Percentiles rank a stretch among this genome's conserved stretches.
These are phyloP conservation scores for Trichaptum fuscoviolaceum DNA, from an alignment of 768 basidiomycete species.

Conservation along the genomic window DNA sequence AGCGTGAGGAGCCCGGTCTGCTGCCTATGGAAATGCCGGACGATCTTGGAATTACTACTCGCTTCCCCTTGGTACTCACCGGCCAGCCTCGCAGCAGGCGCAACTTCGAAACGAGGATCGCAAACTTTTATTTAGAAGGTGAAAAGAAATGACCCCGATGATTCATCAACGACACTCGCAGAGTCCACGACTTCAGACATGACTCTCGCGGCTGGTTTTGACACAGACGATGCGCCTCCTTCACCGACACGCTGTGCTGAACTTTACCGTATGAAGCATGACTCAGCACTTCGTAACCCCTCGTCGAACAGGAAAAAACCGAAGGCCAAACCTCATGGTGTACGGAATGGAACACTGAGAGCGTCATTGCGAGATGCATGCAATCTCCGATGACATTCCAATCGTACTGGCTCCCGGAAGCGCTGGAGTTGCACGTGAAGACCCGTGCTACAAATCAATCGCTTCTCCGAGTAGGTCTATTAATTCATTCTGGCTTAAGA, in stretches of 20 bases:
- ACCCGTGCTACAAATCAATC: neutral
- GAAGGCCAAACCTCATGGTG: neutral
- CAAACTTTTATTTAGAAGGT: neutral
- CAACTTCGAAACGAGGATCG: conserved; percentile 1
- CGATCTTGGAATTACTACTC: neutral
- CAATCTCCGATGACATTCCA: neutral
- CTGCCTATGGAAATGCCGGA: neutral
- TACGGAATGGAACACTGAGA: neutral
- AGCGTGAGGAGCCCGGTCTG: neutral
- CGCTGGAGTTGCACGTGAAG: neutral
- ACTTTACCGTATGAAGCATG: neutral
- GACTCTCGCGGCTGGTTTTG: neutral
- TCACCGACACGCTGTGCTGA: neutral
- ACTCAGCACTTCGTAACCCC: neutral
- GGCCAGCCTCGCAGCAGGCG: neutral
- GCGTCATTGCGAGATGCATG: neutral
- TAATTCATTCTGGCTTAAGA: neutral
- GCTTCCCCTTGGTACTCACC: neutral
- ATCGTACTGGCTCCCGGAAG: neutral
- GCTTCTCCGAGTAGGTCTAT: neutral
- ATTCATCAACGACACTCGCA: neutral
- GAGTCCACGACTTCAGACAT: neutral
- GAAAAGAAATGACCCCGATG: neutral
- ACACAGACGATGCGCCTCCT: neutral
- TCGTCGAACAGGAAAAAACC: neutral